Evolutionary conservation across 352 stramenopile genomes (phyloP), one percentile per base, ranked within the genome.

Genomic region (Pythium phragmiticola): DNA sequence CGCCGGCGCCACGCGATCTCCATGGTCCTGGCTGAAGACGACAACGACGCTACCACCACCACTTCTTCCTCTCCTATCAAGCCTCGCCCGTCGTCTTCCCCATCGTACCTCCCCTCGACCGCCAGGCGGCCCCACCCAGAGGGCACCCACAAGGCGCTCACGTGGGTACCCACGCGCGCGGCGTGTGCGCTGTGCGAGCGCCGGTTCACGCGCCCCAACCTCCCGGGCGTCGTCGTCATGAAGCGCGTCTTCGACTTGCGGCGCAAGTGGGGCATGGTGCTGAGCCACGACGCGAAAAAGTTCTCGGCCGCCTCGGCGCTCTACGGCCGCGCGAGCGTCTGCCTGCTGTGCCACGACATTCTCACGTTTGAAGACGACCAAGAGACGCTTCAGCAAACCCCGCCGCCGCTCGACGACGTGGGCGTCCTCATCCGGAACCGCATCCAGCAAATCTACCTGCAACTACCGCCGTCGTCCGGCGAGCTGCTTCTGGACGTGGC

Each of bases 171-270:
- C 7, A 70, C 58, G 5, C 57, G 64, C 14, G 39, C 65, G 16
- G 8, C 58, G 42, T 75, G 68, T 53, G 68, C 68, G 16, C 45
- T 75, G 17, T 75, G 68, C 33, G 63, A 72, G 17, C 47, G 63
- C 3, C 63, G 68, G 4, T 72, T 72, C 33, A 57, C 34, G 26
- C 57, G 68, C 0, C 21, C 45, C 9, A 72, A 72, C 43, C 43
- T 75, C 2, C 68, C 64, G 9, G 68, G 63, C 47, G 59, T 65
- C 0, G 68, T 69, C 7, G 68, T 75, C 41, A 75, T 71, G 64
- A 75, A 75, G 39, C 57, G 68, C 11, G 60, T 75, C 19, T 65
- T 75, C 28, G 68, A 75, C 33, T 36, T 75, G 16, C 63, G 63
- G 0, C 58, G 64, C 11, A 68, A 72, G 37, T 75, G 68, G 68